These are phyloP conservation scores for Paecilomyces variotii DNA, from an alignment of 2,329 filamentous ascomycete species.

Conservation along the genomic window DNA sequence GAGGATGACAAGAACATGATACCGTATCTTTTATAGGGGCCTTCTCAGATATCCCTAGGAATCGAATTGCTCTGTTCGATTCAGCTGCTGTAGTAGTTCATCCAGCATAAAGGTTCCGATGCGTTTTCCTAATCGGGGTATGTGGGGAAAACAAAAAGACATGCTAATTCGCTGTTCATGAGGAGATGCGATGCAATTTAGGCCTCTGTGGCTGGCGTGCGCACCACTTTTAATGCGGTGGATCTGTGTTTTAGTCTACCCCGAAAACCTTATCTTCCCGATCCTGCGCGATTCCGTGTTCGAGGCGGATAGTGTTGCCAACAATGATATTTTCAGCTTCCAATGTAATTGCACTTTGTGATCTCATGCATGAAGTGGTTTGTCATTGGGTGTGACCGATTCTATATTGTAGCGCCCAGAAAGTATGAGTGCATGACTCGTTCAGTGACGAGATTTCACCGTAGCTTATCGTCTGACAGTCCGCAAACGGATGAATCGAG, in stretches of 20 bases:
- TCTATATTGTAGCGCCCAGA: neutral
- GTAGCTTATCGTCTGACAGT: neutral
- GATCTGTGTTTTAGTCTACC: neutral
- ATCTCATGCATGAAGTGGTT: neutral
- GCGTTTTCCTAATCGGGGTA: neutral
- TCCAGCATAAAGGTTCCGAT: neutral
- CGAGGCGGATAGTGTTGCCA: neutral
- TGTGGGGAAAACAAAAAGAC: neutral
- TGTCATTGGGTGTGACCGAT: neutral
- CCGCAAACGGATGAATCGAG: neutral
- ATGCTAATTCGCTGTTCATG: neutral
- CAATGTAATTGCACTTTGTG: neutral
- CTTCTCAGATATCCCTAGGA: neutral
- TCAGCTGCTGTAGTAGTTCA: neutral
- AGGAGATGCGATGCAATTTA: neutral
- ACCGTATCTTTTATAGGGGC: neutral
- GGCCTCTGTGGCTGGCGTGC: neutral
- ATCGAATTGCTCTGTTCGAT: neutral
- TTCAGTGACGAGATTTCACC: neutral
- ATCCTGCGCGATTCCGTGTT: neutral
- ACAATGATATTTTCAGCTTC: neutral
- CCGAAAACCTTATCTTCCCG: neutral
- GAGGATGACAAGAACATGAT: neutral
- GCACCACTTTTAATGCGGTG: neutral
- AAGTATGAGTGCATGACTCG: neutral